phyloP scores from a whole-genome alignment of 768 basidiomycete genomes.

The Lactifluus volemus region DNA sequence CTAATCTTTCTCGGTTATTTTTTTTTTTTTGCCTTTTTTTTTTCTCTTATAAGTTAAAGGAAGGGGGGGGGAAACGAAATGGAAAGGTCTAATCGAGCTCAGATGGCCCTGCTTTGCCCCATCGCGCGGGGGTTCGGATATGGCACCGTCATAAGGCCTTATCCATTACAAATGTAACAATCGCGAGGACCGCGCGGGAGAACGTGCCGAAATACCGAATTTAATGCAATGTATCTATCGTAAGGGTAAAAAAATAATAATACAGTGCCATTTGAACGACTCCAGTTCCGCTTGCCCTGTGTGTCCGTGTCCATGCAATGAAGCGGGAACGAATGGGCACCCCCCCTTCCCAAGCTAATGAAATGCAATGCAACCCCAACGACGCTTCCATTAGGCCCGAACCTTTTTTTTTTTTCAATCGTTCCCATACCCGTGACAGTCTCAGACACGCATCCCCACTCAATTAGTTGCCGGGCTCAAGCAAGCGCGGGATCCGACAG shows the following conservation, averaged over 20 bases:
- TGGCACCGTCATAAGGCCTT: neutral
- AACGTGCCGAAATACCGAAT: constrained; percentile 3
- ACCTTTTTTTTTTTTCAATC: no score
- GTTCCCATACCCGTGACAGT: no score
- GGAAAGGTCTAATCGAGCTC: neutral
- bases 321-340: neutral
- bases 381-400: neutral
- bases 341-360: no score
- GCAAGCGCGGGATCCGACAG: neutral
- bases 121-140: constrained; percentile 1
- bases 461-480: neutral
- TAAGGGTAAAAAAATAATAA: neutral
- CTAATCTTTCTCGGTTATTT: neutral
- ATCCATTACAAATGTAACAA: neutral
- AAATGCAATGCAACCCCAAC: no score
- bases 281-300: neutral
- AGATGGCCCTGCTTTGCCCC: neutral
- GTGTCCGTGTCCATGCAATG: neutral
- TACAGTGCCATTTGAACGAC: neutral
- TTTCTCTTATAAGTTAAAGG: neutral
- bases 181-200: constrained; percentile 5
- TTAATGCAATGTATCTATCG: neutral
- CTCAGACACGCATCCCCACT: neutral
- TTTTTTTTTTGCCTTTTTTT: neutral
- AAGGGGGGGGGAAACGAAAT: neutral